A percentile compares a stretch with the other conserved stretches of the same genome.
Evolutionary conservation across 805 yeast species (phyloP).

Genomic region (Ogataea parapolymorpha): DNA sequence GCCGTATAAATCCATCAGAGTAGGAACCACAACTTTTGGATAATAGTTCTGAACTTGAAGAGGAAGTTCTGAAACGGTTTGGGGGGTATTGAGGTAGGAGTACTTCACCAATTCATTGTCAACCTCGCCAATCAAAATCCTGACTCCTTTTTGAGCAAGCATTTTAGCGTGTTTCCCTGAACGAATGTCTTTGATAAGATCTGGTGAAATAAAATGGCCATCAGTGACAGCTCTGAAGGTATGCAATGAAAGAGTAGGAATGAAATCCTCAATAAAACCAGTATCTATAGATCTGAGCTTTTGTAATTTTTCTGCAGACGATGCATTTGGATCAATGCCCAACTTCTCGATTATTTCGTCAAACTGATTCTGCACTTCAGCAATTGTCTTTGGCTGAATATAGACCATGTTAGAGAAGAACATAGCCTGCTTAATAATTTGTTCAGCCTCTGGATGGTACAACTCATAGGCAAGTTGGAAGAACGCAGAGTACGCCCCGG

Average conservation of each 20-base stretch:
- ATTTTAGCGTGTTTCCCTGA: slow-evolving; percentile 29
- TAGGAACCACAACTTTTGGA: slow-evolving; percentile 31
- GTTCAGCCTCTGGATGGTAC: slow-evolving; percentile 38
- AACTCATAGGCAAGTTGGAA: slow-evolving; percentile 42
- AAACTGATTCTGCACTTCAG: slow-evolving; percentile 36
- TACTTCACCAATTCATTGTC: slow-evolving; percentile 34
- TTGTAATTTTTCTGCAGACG: slow-evolving; percentile 5
- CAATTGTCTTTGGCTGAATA: slow-evolving; percentile 38
- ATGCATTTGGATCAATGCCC: neutral
- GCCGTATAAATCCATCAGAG: slow-evolving; percentile 14
- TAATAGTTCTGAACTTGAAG: slow-evolving; percentile 37
- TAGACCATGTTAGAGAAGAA: slow-evolving; percentile 37
- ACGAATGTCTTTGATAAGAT: slow-evolving; percentile 31
- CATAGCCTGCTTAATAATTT: slow-evolving; percentile 36
- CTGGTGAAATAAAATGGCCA: slow-evolving; percentile 33
- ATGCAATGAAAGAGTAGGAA: slow-evolving; percentile 19
- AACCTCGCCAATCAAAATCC: slow-evolving; percentile 35
- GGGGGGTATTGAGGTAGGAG: slow-evolving; percentile 32
- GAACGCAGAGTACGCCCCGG: slow-evolving; percentile 43
- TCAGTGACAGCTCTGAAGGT: slow-evolving; percentile 41
- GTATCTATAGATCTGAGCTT: slow-evolving; percentile 4
- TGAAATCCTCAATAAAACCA: slow-evolving; percentile 19
- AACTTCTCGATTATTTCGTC: slow-evolving; percentile 33
- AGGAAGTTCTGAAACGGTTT: slow-evolving; percentile 25
- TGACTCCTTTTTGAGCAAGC: slow-evolving; percentile 17